Evolutionary conservation across 225 moss, liverwort and hornwort species (phyloP).

Genomic region (Asterella californica): DNA sequence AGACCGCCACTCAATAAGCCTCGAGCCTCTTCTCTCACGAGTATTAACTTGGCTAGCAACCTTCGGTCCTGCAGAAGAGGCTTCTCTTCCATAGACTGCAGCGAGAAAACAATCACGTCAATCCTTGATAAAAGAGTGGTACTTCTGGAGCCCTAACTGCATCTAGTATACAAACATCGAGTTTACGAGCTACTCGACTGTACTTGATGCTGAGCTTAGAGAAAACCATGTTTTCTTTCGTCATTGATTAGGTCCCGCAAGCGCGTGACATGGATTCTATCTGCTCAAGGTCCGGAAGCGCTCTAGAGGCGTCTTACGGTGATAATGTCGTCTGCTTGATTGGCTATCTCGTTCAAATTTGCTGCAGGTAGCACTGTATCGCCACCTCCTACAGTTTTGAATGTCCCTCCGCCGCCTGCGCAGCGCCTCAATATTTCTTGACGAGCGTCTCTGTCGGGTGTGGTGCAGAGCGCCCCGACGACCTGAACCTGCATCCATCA

Average conservation of each 20-base stretch:
- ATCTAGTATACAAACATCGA: not conserved
- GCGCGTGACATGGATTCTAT: not conserved
- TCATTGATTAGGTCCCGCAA: not conserved
- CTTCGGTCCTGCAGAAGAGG: constrained; percentile 68
- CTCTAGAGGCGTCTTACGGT: constrained; percentile 35
- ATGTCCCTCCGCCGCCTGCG: constrained; percentile 94
- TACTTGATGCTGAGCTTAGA: too few relatives aligned
- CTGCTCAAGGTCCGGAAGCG: not conserved
- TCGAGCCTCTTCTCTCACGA: constrained; percentile 91
- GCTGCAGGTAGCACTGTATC: constrained; percentile 67
- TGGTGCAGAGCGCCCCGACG: constrained; percentile 83
- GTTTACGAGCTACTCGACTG: too few relatives aligned
- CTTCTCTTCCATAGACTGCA: constrained; percentile 73
- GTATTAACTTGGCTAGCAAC: constrained; percentile 79
- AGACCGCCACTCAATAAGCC: constrained; percentile 84
- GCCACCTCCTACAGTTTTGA: constrained; percentile 69
- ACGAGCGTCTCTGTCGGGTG: constrained; percentile 75
- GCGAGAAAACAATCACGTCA: not conserved
- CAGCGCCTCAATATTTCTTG: constrained; percentile 95
- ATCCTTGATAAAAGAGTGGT: not conserved
- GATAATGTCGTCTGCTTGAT: constrained; percentile 92
- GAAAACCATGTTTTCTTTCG: too few relatives aligned
- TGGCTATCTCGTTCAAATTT: constrained; percentile 69
- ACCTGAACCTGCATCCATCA: constrained; percentile 66
- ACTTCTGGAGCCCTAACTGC: not conserved